Percentiles rank a stretch among this genome's conserved stretches.
Evolutionary conservation across 1,284 basidiomycete genomes (phyloP).

Genomic region (Bondarzewia mesenterica): DNA sequence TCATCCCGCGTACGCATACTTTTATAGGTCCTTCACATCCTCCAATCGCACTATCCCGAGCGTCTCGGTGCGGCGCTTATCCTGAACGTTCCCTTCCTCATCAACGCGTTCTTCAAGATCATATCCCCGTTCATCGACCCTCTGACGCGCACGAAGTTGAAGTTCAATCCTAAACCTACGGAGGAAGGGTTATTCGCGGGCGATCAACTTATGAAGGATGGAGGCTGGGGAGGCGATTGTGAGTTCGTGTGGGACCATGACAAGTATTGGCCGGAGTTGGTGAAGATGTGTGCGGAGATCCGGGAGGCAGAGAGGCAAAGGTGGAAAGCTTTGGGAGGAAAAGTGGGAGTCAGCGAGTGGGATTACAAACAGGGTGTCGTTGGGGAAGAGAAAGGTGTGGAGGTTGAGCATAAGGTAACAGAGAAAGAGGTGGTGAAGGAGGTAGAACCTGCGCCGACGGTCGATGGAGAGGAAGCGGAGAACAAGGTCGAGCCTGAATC

Average conservation of each 20-base stretch:
- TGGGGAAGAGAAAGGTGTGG: background rate
- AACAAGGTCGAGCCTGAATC: no score
- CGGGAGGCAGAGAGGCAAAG: slow-evolving; percentile 41
- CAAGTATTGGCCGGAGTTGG: slow-evolving; percentile 72
- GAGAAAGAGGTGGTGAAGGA: no score
- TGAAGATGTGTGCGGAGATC: slow-evolving; percentile 34
- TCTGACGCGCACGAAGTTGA: slow-evolving; percentile 87
- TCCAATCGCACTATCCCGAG: slow-evolving; percentile 90
- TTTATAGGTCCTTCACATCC: slow-evolving; percentile 68
- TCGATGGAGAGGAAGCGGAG: no score
- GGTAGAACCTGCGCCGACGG: no score
- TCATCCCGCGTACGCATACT: no score
- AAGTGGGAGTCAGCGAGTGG: slow-evolving; percentile 65
- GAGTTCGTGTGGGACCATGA: slow-evolving; percentile 72
- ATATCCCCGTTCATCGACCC: slow-evolving; percentile 88
- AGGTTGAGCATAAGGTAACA: no score
- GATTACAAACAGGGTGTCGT: slow-evolving; percentile 40
- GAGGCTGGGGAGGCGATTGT: slow-evolving; percentile 65
- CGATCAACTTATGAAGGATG: slow-evolving; percentile 72
- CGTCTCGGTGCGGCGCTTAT: slow-evolving; percentile 84
- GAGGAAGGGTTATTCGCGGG: slow-evolving; percentile 62
- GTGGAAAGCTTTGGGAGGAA: slow-evolving; percentile 60
- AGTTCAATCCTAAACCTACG: slow-evolving; percentile 77
- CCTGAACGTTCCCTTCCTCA: slow-evolving; percentile 72
- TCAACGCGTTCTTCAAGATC: slow-evolving; percentile 83